Conservation (phyloP, 805 yeast genomes). For the Kuraishia hungarica region DNA sequence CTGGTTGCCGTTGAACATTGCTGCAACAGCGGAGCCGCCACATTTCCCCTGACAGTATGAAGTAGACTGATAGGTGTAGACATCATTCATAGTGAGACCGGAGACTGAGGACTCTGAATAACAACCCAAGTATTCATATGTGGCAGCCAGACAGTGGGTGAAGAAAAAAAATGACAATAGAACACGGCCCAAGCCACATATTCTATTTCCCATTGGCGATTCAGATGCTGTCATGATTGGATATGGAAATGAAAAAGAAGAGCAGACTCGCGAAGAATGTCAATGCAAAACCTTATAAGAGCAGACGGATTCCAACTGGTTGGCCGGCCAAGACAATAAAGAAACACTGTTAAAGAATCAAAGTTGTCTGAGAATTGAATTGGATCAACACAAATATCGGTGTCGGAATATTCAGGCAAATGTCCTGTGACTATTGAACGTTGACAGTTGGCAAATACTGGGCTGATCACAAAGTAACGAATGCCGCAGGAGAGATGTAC, state of each 20-base stretch:
- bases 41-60: conserved; percentile 53
- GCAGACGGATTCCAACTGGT: too few species aligned
- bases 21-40: conserved; percentile 34
- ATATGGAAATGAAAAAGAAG: neutral
- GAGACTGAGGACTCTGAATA: conserved; percentile 18
- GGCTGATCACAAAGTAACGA: neutral
- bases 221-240: neutral
- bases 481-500: neutral
- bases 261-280: neutral
- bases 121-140: conserved; percentile 17
- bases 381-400: too few species aligned
- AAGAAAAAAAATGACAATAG: neutral
- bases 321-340: too few species aligned
- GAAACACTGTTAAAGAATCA: too few species aligned
- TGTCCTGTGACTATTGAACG: neutral
- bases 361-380: too few species aligned
- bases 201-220: neutral
- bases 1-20: conserved; percentile 37
- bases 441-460: neutral
- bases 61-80: conserved; percentile 52
- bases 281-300: too few species aligned
- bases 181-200: neutral
- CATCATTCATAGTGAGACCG: conserved; percentile 23
- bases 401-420: neutral
- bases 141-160: neutral